Conservation (phyloP, 306 rosid species). For the Biancaea sappan region DNA sequence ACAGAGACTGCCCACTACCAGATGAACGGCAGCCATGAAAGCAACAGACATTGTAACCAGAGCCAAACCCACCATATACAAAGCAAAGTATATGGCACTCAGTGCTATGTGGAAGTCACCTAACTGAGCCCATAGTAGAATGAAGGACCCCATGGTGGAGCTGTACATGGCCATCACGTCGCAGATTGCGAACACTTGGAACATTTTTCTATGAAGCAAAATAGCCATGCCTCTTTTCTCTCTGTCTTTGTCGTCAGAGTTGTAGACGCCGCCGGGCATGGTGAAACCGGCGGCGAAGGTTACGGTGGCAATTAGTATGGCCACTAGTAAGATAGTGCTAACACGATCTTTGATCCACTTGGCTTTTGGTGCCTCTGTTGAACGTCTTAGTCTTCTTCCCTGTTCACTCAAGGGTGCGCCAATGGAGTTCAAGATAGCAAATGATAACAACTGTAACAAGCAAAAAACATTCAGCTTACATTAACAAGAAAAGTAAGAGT, state of each 20-base stretch:
- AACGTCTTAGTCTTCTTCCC: not conserved
- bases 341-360: slow-evolving; percentile 8
- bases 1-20: not conserved
- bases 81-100: not conserved
- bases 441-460: not conserved
- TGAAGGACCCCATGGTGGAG: not conserved
- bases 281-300: not conserved
- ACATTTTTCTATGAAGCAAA: not conserved
- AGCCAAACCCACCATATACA: not conserved
- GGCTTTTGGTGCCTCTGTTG: not conserved
- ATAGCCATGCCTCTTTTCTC: not conserved
- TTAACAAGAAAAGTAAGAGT: too few relatives aligned
- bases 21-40: not conserved
- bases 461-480: too few relatives aligned
- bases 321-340: slow-evolving; percentile 24
- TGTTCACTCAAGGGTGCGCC: not conserved
- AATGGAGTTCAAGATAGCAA: not conserved
- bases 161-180: not conserved
- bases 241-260: not conserved
- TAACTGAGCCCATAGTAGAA: not conserved
- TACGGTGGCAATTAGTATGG: slow-evolving; percentile 19
- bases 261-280: not conserved
- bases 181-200: not conserved
- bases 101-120: not conserved
- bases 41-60: not conserved